phyloP scores from a whole-genome alignment of 2,329 filamentous ascomycete genomes.

The Fusarium redolens region DNA sequence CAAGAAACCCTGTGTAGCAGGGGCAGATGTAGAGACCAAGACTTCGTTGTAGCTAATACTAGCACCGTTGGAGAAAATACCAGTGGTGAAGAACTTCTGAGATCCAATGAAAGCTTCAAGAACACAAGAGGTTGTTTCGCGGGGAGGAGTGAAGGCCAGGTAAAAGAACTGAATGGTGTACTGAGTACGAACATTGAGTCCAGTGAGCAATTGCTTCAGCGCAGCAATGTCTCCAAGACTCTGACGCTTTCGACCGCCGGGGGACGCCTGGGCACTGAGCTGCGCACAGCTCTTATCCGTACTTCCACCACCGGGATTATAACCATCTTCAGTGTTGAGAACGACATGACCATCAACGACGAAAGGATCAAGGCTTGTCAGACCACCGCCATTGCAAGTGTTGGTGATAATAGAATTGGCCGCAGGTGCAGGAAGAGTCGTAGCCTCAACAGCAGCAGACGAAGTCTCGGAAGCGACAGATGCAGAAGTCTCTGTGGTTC shows the following conservation, averaged over 20 bases:
- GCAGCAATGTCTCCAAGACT: not conserved
- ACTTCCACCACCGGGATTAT: conserved; percentile 2
- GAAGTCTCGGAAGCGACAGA: not conserved
- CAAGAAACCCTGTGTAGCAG: not conserved
- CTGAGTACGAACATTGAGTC: conserved; percentile 6
- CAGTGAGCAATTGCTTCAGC: conserved; percentile 7
- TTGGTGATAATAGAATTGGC: conserved; percentile 9
- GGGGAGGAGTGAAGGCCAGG: not conserved
- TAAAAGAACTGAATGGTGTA: conserved; percentile 40
- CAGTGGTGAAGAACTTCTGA: conserved; percentile 1
- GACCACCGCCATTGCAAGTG: conserved; percentile 2
- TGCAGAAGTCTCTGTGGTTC: not conserved
- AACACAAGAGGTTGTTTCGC: conserved; percentile 2
- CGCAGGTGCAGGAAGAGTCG: conserved; percentile 1
- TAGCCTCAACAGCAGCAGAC: not conserved
- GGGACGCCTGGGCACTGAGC: not conserved
- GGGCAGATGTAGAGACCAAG: conserved; percentile 1
- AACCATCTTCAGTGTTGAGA: not conserved
- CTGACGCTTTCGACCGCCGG: conserved; percentile 1
- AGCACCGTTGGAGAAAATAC: not conserved
- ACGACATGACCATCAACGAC: not conserved
- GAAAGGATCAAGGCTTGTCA: not conserved
- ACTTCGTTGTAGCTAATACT: not conserved
- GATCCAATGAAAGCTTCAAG: conserved; percentile 23
- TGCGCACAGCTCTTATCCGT: not conserved